Evolutionary conservation across 2,329 filamentous ascomycete genomes (phyloP).

Genomic region (Xylaria sp.): DNA sequence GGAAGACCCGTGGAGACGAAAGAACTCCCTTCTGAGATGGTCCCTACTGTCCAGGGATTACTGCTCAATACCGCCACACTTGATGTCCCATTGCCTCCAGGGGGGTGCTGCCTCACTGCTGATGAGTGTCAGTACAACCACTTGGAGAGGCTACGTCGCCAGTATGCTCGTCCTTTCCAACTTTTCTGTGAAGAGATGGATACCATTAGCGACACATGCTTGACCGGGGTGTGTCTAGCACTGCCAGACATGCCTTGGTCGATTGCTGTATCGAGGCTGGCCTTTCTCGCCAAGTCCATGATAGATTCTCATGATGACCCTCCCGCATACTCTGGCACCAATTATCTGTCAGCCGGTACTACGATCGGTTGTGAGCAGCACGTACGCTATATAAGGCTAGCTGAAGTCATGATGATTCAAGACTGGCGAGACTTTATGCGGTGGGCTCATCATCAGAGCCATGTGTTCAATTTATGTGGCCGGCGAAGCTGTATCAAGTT

Average conservation of each 20-base stretch:
- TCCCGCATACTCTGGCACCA: not conserved
- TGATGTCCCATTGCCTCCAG: not conserved
- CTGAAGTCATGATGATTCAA: conserved; percentile 24
- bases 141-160: conserved; percentile 11
- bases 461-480: conserved; percentile 26
- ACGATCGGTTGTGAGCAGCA: conserved; percentile 23
- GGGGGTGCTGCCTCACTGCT: conserved; percentile 11
- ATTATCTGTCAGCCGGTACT: conserved; percentile 9
- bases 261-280: conserved; percentile 26
- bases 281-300: conserved; percentile 18
- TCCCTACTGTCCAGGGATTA: not conserved
- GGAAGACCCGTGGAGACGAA: not conserved
- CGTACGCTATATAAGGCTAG: conserved; percentile 15
- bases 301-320: not conserved
- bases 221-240: conserved; percentile 27
- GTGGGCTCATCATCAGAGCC: conserved; percentile 28
- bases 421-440: conserved; percentile 29
- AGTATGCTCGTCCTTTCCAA: conserved; percentile 20
- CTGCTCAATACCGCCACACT: conserved; percentile 21
- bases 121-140: conserved; percentile 26
- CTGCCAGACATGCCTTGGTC: conserved; percentile 32
- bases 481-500: conserved; percentile 27
- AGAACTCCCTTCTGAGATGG: not conserved
- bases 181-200: conserved; percentile 31
- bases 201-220: conserved; percentile 19